These are phyloP conservation scores for Meredithiella fracta DNA, from an alignment of 2,329 filamentous ascomycete genomes.

Conservation along the genomic window DNA sequence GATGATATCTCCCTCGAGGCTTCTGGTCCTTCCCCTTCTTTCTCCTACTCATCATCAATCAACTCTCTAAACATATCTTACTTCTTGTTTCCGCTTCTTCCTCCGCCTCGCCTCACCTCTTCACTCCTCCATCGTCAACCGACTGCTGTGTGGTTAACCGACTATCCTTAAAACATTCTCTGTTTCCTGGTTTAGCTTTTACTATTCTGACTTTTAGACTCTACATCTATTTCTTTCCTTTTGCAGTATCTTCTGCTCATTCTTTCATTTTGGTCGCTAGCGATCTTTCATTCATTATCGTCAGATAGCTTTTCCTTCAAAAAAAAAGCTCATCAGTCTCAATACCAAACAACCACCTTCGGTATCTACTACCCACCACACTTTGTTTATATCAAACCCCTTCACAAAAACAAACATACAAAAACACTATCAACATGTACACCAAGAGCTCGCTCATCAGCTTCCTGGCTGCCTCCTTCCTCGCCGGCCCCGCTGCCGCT, in stretches of 20 bases:
- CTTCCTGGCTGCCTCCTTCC: conserved; percentile 26
- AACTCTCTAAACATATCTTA: neutral
- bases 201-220: neutral
- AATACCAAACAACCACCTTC: neutral
- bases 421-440: conserved; percentile 22
- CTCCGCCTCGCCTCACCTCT: neutral
- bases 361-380: neutral
- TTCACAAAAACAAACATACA: conserved; percentile 11
- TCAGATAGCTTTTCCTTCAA: neutral
- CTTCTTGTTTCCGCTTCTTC: neutral
- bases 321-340: neutral
- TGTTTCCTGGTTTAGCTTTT: neutral
- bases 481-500: conserved; percentile 29
- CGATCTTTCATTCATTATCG: conserved; percentile 9
- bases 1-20: neutral
- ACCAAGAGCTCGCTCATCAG: conserved; percentile 26
- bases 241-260: conserved; percentile 1
- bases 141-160: conserved; percentile 14
- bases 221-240: conserved; percentile 3
- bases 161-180: conserved; percentile 10
- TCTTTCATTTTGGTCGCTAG: conserved; percentile 8
- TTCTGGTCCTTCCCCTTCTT: neutral
- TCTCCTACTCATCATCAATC: neutral
- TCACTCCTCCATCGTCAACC: neutral
- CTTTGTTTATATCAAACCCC: conserved; percentile 9